Percentiles rank a stretch among this genome's conserved stretches.
These are phyloP conservation scores for Samsoniella hepiali DNA, from an alignment of 2,329 filamentous ascomycete species.

Conservation along the genomic window DNA sequence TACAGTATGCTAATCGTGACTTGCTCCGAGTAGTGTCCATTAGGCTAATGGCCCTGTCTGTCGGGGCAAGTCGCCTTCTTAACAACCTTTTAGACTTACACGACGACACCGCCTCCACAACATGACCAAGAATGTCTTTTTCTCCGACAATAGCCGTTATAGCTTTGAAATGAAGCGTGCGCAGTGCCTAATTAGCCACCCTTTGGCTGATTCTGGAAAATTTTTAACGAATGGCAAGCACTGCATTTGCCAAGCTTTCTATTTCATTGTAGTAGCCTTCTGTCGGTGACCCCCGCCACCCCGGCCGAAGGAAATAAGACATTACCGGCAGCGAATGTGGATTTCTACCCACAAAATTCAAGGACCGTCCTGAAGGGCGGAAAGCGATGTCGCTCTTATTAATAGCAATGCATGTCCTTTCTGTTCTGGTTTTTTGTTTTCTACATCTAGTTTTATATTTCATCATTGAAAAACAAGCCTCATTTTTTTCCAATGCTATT, in stretches of 20 bases:
- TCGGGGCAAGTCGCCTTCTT: not conserved
- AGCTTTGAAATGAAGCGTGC: too few relatives aligned
- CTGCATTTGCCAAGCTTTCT: not conserved
- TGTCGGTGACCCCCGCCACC: not conserved
- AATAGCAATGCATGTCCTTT: not conserved
- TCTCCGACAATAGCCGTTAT: not conserved
- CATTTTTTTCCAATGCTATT: not conserved
- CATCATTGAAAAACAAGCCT: too few relatives aligned
- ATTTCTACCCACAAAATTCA: not conserved
- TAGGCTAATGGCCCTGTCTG: not conserved
- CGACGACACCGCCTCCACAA: not conserved
- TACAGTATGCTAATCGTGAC: not conserved
- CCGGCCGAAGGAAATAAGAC: not conserved
- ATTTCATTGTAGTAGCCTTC: too few relatives aligned
- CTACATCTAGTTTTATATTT: not conserved
- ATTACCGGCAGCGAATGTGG: not conserved
- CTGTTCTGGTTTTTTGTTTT: not conserved
- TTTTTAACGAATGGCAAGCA: not conserved
- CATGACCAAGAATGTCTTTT: not conserved
- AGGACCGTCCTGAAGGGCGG: not conserved
- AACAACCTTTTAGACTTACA: not conserved
- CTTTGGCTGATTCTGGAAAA: not conserved
- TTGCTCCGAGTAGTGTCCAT: not conserved
- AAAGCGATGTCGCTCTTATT: constrained; percentile 2
- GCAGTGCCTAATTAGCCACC: too few relatives aligned